Evolutionary conservation across 208 protist genomes (phyloP), one percentile per base, ranked within the genome.

Genomic region (Leptomonas seymouri): DNA sequence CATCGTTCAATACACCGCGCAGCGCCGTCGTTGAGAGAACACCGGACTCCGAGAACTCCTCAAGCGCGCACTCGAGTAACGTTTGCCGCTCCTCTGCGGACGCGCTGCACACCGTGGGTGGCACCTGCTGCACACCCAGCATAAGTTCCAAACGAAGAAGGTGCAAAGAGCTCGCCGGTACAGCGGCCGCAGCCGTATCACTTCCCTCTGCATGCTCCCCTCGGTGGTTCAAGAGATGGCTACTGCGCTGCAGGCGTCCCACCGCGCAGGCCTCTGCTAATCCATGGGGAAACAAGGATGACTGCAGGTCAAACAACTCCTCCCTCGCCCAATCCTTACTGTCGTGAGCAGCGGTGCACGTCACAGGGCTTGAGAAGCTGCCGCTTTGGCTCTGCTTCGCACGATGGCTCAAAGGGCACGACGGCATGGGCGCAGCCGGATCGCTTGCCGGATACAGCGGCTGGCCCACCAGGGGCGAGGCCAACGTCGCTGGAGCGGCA

Each of bases 191-290:
- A 4, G 6, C 49, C 44, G 44, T 16, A 3, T 30, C 49, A 54
- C 49, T 14, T 28, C 3, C 49, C 21, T 54, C 49, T 14, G 5
- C 25, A 11, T 14, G 5, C 25, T 4, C 9, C 30, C 21, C 49
- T 7, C 21, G 9, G 21, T 21, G 25, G 23, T 30, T 18, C 18
- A 11, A 23, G 46, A 23, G 27, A 27, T n/a, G 7, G 31, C 34
- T 42, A 48, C 34, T 7, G 16, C 57, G 71, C 28, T 56, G 71
- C 7, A 49, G 71, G 6, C 41, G 62, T 3, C 53, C 70, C 58
- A 66, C n/a, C 16, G 71, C 71, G 34, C 65, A 77, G 9, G 71
- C 71, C 57, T 77, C 71, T 11, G 71, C 71, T 41, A 77, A 50
- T 21, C 39, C 64, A 44, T 67, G 49, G 2, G 71, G 71, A 31